A percentile compares a stretch with the other conserved stretches of the same genome.
phyloP scores from a whole-genome alignment of 306 rosid species.

The Prunus davidiana region DNA sequence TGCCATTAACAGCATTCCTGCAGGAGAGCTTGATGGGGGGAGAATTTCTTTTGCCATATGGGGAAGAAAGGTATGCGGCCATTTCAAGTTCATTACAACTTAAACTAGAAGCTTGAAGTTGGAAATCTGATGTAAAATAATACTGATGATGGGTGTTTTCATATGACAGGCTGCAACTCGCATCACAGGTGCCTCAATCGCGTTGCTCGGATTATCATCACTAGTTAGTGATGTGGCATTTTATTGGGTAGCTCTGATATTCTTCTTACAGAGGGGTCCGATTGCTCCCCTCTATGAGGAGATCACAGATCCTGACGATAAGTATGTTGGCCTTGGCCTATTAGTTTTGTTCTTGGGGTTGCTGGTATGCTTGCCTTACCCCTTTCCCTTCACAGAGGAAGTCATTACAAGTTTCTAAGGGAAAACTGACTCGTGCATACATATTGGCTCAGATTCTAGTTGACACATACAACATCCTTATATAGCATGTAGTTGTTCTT shows the following conservation, averaged over 20 bases:
- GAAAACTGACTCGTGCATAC: not conserved
- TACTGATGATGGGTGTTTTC: not conserved
- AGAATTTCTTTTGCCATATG: constrained; percentile 82
- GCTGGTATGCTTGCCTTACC: constrained; percentile 93
- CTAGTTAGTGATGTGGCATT: constrained; percentile 87
- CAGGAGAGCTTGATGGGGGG: constrained; percentile 98
- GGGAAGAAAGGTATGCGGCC: constrained; percentile 88
- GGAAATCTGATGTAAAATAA: not conserved
- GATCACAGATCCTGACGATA: constrained; percentile 74
- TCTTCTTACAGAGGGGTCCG: constrained; percentile 95
- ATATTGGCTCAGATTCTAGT: constrained; percentile 10
- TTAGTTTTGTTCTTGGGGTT: constrained; percentile 80
- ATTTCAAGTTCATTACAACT: constrained; percentile 9
- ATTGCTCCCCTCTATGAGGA: constrained; percentile 93
- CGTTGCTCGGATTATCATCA: constrained; percentile 72
- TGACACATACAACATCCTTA: not conserved
- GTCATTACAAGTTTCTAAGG: constrained; percentile 40
- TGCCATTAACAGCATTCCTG: constrained; percentile 96
- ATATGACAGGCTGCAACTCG: constrained; percentile 74
- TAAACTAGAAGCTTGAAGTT: constrained; percentile 8
- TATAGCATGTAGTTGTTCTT: not conserved
- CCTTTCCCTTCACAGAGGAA: constrained; percentile 81
- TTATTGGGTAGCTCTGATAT: constrained; percentile 90
- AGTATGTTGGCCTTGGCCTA: constrained; percentile 76
- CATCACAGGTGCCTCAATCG: constrained; percentile 68